Conservation (phyloP, 768 basidiomycete genomes). For the Brasilioporus rufonigricans region DNA sequence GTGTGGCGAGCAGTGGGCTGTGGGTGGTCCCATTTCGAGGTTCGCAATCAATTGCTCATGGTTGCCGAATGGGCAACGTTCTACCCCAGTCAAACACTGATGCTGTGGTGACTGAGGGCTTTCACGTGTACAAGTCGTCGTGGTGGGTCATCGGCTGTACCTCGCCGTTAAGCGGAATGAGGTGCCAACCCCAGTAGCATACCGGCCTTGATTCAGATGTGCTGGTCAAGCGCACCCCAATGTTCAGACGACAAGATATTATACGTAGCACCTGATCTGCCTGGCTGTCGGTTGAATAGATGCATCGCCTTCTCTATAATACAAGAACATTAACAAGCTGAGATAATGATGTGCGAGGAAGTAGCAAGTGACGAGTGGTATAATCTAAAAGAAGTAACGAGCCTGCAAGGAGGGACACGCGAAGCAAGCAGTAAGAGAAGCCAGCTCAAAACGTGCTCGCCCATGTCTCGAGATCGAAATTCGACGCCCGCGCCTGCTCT, state of each 20-base stretch:
- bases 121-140: too few relatives aligned
- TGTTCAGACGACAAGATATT: not conserved
- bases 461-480: conserved; percentile 77
- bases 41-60: too few relatives aligned
- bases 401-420: conserved; percentile 1
- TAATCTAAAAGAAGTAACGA: conserved; percentile 19
- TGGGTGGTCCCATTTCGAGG: too few relatives aligned
- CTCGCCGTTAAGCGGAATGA: too few relatives aligned
- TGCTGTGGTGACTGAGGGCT: too few relatives aligned
- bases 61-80: too few relatives aligned
- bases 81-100: too few relatives aligned
- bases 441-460: conserved; percentile 63
- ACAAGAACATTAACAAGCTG: conserved; percentile 29
- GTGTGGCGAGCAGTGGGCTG: too few relatives aligned
- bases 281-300: conserved; percentile 1
- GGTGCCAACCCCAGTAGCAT: not conserved
- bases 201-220: not conserved
- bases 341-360: conserved; percentile 31
- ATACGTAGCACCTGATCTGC: not conserved
- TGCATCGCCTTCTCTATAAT: conserved; percentile 26
- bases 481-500: conserved; percentile 54
- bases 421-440: conserved; percentile 13
- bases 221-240: not conserved
- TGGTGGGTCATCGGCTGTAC: too few relatives aligned
- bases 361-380: conserved; percentile 30